These are phyloP conservation scores for Aurantiochytrium sp. DNA, from an alignment of 108 stramenopile species.

Conservation along the genomic window DNA sequence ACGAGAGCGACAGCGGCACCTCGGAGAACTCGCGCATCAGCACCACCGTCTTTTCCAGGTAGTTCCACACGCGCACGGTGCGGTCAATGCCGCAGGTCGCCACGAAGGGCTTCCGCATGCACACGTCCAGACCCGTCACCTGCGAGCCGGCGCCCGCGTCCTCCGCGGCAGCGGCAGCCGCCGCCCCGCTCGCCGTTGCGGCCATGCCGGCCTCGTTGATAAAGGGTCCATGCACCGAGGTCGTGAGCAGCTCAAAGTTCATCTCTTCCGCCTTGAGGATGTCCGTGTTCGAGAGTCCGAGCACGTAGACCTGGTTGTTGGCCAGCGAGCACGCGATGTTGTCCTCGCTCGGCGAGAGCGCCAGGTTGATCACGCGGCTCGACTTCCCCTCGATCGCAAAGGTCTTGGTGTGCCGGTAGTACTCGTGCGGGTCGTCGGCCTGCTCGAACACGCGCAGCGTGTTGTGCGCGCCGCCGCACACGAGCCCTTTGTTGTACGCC, in stretches of 20 bases:
- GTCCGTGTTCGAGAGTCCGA: constrained; percentile 31
- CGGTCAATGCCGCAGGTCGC: constrained; percentile 57
- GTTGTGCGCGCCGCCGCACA: constrained; percentile 36
- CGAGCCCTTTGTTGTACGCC: constrained; percentile 41
- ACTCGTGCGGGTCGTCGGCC: constrained; percentile 40
- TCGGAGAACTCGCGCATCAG: constrained; percentile 48
- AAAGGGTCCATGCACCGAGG: constrained; percentile 2
- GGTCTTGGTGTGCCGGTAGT: constrained; percentile 29
- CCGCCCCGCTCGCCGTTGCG: not conserved
- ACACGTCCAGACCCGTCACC: constrained; percentile 55
- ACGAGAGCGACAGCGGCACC: constrained; percentile 40
- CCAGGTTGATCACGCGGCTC: constrained; percentile 38
- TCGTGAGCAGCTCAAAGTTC: not conserved
- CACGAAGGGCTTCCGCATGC: constrained; percentile 58
- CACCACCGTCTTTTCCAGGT: constrained; percentile 49
- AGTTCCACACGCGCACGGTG: constrained; percentile 64
- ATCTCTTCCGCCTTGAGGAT: constrained; percentile 40
- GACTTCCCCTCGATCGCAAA: constrained; percentile 34
- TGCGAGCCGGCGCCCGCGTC: not conserved
- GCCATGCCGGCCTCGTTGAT: not conserved
- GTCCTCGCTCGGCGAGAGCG: constrained; percentile 45
- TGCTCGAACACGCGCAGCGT: constrained; percentile 38
- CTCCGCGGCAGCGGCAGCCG: not conserved
- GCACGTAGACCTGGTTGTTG: constrained; percentile 39
- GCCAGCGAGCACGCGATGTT: constrained; percentile 27